A percentile compares a stretch with the other conserved stretches of the same genome.
These are phyloP conservation scores for Ensete ventricosum DNA, from an alignment of 176 grass and related monocot genomes.

Conservation along the genomic window DNA sequence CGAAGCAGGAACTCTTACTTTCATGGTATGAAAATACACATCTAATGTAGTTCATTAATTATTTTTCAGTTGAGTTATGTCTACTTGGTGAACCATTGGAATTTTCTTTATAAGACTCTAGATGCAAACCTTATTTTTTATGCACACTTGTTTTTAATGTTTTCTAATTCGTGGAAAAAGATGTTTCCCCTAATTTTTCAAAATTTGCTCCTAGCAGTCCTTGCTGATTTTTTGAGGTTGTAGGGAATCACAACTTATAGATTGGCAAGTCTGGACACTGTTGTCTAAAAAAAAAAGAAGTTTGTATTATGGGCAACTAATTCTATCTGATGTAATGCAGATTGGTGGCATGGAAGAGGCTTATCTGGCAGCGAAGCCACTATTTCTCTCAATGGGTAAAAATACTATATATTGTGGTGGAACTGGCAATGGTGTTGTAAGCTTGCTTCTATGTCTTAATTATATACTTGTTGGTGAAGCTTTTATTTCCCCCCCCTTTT, in stretches of 20 bases:
- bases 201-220: not conserved
- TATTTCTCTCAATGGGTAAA: slow-evolving; percentile 79
- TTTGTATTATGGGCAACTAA: not conserved
- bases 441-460: slow-evolving; percentile 16
- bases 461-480: not conserved
- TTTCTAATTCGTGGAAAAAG: not conserved
- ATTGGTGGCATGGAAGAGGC: slow-evolving; percentile 82
- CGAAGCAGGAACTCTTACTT: slow-evolving; percentile 75
- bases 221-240: not conserved
- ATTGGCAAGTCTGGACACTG: no score
- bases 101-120: not conserved
- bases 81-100: not conserved
- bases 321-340: slow-evolving; percentile 32
- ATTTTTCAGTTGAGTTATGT: not conserved
- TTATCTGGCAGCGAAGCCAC: slow-evolving; percentile 68
- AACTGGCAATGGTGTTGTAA: slow-evolving; percentile 81
- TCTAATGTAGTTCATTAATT: not conserved
- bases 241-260: not conserved
- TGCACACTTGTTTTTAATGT: not conserved
- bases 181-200: not conserved
- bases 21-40: slow-evolving; percentile 48
- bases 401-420: slow-evolving; percentile 77
- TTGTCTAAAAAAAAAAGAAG: no score
- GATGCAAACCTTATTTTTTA: not conserved
- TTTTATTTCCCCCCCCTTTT: not conserved